Conservation (phyloP, 805 yeast genomes). For the Ogataea methanolica region DNA sequence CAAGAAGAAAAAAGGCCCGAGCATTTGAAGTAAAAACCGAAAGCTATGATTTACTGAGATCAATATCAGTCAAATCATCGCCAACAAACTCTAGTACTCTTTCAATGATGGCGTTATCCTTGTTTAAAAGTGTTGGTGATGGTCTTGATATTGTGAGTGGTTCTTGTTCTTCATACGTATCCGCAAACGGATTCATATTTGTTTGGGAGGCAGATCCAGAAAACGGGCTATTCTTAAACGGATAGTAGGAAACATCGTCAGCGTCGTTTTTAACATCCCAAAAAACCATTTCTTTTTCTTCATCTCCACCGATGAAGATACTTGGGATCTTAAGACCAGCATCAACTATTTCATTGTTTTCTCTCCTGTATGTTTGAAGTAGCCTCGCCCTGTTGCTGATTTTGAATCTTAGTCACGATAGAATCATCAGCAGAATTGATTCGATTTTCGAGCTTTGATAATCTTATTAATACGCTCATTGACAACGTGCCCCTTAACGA, state of each 20-base stretch:
- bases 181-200: conserved; percentile 27
- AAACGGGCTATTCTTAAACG: conserved; percentile 16
- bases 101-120: not conserved
- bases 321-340: not conserved
- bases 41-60: not conserved
- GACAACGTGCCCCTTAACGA: conserved; percentile 56
- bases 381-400: conserved; percentile 17
- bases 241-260: conserved; percentile 13
- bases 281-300: conserved; percentile 1
- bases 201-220: conserved; percentile 23
- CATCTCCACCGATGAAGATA: conserved; percentile 2
- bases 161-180: not conserved
- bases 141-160: too few species aligned
- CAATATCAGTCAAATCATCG: conserved; percentile 6
- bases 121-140: not conserved
- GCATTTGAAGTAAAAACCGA: not conserved
- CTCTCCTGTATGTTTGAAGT: not conserved
- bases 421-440: conserved; percentile 44
- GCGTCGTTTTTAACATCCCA: not conserved
- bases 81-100: not conserved
- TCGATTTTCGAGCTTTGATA: conserved; percentile 36
- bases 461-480: conserved; percentile 51
- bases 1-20: not conserved
- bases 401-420: conserved; percentile 43
- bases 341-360: not conserved